Evolutionary conservation across 164 flowering plant genomes (phyloP).

Genomic region (Annona cherimola): DNA sequence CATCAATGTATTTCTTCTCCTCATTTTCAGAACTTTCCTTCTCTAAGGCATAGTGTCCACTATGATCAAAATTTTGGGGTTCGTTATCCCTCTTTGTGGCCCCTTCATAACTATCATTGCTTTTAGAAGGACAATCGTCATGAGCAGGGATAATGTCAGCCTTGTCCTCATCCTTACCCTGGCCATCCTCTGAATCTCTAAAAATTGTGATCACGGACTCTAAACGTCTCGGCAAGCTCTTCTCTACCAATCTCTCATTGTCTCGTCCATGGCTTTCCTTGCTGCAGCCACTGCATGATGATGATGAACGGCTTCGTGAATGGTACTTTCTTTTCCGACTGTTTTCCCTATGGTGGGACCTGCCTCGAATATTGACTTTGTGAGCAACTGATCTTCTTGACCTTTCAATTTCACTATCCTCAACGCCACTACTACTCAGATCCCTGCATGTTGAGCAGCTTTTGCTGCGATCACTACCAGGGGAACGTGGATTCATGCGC

Average conservation of each 20-base stretch:
- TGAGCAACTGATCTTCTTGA: constrained; percentile 2
- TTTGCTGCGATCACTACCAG: constrained; percentile 34
- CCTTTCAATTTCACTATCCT: constrained; percentile 8
- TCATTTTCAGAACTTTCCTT: constrained; percentile 9
- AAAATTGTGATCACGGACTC: constrained; percentile 47
- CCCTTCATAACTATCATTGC: constrained; percentile 55
- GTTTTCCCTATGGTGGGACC: constrained; percentile 27
- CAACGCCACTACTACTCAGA: constrained; percentile 14
- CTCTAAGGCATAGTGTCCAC: constrained; percentile 12
- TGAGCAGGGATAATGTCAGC: constrained; percentile 50
- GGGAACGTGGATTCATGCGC: constrained; percentile 33
- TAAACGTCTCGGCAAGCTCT: constrained; percentile 36
- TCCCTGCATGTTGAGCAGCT: constrained; percentile 43
- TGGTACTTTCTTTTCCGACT: constrained; percentile 27
- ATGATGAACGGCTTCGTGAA: constrained; percentile 34
- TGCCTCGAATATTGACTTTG: constrained; percentile 25
- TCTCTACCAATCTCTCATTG: constrained; percentile 26
- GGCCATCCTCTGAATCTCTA: constrained; percentile 15
- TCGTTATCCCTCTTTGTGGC: constrained; percentile 29
- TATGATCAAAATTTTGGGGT: constrained; percentile 3
- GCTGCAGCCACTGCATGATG: constrained; percentile 28
- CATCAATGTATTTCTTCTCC: constrained; percentile 18
- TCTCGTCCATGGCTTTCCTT: constrained; percentile 10
- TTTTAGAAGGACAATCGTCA: constrained; percentile 58
- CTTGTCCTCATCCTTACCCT: constrained; percentile 23